Evolutionary conservation across 169 alveolate species (phyloP).

Genomic region (Plasmodium inui): DNA sequence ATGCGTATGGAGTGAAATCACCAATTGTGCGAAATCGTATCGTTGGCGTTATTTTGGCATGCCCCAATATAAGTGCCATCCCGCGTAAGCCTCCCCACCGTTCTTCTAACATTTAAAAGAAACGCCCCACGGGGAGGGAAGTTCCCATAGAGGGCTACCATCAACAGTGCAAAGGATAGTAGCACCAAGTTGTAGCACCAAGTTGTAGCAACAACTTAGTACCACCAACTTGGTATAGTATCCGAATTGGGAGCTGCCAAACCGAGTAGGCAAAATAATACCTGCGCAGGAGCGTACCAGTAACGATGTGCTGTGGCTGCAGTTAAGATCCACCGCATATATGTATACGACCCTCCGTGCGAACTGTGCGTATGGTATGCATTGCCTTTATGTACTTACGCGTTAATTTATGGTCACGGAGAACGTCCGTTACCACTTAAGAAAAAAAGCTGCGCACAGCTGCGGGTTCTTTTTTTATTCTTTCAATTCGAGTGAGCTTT

Average conservation of each 20-base stretch:
- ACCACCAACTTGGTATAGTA: no score
- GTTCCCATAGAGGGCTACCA: not conserved
- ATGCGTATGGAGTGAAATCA: not conserved
- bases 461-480: not conserved
- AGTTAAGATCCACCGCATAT: not conserved
- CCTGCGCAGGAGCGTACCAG: not conserved
- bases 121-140: not conserved
- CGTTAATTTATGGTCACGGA: not conserved
- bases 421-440: not conserved
- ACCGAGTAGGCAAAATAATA: not conserved
- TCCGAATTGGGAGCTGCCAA: not conserved
- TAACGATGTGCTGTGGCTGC: not conserved
- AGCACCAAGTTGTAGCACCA: not conserved
- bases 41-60: not conserved
- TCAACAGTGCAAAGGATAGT: not conserved
- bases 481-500: not conserved
- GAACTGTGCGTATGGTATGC: not conserved
- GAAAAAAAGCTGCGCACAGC: not conserved
- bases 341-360: not conserved
- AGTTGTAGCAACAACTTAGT: not conserved
- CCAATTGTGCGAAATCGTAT: not conserved
- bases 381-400: not conserved
- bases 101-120: not conserved
- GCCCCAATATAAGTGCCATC: not conserved
- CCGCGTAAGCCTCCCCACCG: not conserved